These are phyloP conservation scores for Trichoderma guizhouense DNA, from an alignment of 2,329 filamentous ascomycete species.

Conservation along the genomic window DNA sequence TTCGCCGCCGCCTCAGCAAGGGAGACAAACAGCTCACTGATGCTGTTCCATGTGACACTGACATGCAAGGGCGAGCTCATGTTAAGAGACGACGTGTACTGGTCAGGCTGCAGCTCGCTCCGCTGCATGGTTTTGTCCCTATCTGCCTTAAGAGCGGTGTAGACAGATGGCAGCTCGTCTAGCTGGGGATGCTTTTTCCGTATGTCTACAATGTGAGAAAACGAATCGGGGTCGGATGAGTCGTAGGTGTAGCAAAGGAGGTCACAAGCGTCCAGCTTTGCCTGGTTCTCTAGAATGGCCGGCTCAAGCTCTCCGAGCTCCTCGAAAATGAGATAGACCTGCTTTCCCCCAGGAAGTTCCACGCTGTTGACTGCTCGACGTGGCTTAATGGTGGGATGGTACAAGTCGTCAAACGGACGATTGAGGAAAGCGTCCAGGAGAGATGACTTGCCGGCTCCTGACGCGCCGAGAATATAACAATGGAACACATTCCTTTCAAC, in stretches of 20 bases:
- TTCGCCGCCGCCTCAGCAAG: constrained; percentile 90
- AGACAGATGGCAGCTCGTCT: constrained; percentile 85
- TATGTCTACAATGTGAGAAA: constrained; percentile 82
- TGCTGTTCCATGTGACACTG: constrained; percentile 89
- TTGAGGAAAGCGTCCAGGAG: constrained; percentile 89
- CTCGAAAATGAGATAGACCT: constrained; percentile 93
- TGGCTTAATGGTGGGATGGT: constrained; percentile 92
- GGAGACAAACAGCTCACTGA: constrained; percentile 87
- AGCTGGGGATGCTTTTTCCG: constrained; percentile 77
- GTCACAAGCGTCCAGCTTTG: constrained; percentile 88
- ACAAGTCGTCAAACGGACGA: constrained; percentile 76
- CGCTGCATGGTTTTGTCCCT: constrained; percentile 96
- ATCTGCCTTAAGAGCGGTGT: constrained; percentile 91
- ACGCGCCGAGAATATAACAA: constrained; percentile 85
- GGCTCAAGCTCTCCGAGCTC: constrained; percentile 95
- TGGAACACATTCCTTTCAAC: constrained; percentile 94
- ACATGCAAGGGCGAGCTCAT: constrained; percentile 93
- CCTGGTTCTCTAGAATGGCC: constrained; percentile 86
- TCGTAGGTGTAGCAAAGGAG: constrained; percentile 95
- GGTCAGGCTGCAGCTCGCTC: constrained; percentile 84
- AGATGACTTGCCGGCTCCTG: constrained; percentile 85
- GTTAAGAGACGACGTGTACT: constrained; percentile 78
- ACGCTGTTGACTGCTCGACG: constrained; percentile 93
- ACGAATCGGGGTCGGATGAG: constrained; percentile 93
- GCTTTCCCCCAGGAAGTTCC: constrained; percentile 90